Conservation (phyloP, 257 asterid genomes). For the Nicotiana obtusifolia region DNA sequence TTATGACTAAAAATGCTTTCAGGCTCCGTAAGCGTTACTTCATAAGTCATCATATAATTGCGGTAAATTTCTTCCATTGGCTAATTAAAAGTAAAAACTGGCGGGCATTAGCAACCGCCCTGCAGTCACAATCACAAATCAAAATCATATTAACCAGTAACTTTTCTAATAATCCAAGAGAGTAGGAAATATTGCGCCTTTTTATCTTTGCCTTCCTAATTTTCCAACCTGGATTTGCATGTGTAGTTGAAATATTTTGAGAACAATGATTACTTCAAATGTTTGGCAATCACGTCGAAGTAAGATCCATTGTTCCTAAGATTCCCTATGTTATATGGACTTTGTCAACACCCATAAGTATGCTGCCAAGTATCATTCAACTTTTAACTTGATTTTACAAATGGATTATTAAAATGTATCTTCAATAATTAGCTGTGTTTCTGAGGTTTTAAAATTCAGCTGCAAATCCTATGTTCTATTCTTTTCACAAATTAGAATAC, state of each 20-base stretch:
- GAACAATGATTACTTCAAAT: not conserved
- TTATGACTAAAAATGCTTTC: not conserved
- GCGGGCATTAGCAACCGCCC: not conserved
- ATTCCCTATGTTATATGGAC: not conserved
- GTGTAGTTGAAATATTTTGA: not conserved
- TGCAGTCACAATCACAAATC: not conserved
- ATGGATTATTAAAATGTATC: not conserved
- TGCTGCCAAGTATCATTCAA: not conserved
- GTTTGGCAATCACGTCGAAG: not conserved
- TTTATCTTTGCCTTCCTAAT: not conserved
- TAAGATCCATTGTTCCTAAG: not conserved
- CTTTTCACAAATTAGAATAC: not conserved
- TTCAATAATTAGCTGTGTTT: not conserved
- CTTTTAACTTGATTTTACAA: not conserved
- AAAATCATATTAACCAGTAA: not conserved
- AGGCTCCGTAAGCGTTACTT: not conserved
- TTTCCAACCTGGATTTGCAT: not conserved
- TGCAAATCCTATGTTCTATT: not conserved
- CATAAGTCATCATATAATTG: not conserved
- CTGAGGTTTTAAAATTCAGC: not conserved
- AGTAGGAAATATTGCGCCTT: not conserved
- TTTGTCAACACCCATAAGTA: not conserved
- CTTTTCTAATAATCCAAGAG: not conserved
- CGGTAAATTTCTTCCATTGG: not conserved
- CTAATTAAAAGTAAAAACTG: not conserved